phyloP scores from a whole-genome alignment of 805 yeast species.

The Cyberlindnera saturnus region DNA sequence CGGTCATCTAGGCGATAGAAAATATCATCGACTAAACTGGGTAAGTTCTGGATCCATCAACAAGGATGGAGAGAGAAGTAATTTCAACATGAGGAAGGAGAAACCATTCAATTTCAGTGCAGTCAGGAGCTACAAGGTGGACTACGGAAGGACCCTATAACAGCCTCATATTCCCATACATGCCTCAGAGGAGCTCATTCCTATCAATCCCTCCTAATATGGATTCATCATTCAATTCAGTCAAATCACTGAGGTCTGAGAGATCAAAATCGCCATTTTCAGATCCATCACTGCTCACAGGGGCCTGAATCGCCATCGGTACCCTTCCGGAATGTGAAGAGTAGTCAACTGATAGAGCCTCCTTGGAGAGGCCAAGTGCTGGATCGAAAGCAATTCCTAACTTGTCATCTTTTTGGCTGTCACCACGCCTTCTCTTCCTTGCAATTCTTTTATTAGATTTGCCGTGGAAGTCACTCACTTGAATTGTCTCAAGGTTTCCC shows the following conservation, averaged over 20 bases:
- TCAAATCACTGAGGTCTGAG: too few relatives aligned
- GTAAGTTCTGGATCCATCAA: conserved; percentile 50
- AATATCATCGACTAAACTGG: conserved; percentile 75
- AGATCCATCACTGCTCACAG: too few relatives aligned
- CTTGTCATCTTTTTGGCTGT: too few relatives aligned
- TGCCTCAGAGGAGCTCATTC: too few relatives aligned
- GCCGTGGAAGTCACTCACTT: not conserved
- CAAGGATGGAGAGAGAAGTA: conserved; percentile 48
- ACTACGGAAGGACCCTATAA: not conserved
- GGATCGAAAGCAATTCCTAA: too few relatives aligned
- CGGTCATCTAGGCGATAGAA: conserved; percentile 51
- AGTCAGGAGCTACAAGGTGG: conserved; percentile 34
- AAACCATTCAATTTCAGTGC: conserved; percentile 73
- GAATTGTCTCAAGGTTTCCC: not conserved
- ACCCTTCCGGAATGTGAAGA: too few relatives aligned
- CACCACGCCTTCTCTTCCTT: not conserved
- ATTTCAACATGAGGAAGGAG: conserved; percentile 61
- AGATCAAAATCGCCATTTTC: too few relatives aligned
- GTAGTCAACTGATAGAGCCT: too few relatives aligned
- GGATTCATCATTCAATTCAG: too few relatives aligned
- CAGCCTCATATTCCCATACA: not conserved
- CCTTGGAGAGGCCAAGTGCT: too few relatives aligned
- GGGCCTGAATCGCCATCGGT: too few relatives aligned
- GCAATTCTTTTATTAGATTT: not conserved
- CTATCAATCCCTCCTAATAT: too few relatives aligned